A percentile compares a stretch with the other conserved stretches of the same genome.
Evolutionary conservation across 2,329 filamentous ascomycete genomes (phyloP).

Genomic region (Alternaria brassicicola): DNA sequence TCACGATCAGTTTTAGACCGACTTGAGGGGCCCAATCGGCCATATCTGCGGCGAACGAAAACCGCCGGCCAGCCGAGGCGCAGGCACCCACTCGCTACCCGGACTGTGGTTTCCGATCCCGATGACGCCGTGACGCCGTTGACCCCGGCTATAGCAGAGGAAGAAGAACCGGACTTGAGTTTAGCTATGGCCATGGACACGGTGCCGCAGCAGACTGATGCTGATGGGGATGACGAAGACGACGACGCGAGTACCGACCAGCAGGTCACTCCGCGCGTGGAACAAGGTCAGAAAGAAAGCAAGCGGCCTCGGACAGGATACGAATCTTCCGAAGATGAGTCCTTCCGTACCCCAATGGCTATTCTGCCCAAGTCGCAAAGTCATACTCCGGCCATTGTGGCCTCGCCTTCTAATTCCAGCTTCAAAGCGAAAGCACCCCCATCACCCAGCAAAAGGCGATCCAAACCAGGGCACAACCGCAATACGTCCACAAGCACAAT

Average conservation of each 20-base stretch:
- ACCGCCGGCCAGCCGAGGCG: slow-evolving; percentile 45
- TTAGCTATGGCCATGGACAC: slow-evolving; percentile 51
- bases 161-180: slow-evolving; percentile 51
- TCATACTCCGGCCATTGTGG: slow-evolving; percentile 26
- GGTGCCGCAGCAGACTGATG: slow-evolving; percentile 71
- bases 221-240: slow-evolving; percentile 86
- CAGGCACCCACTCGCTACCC: slow-evolving; percentile 58
- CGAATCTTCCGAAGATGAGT: slow-evolving; percentile 50
- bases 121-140: slow-evolving; percentile 49
- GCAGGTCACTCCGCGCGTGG: slow-evolving; percentile 22
- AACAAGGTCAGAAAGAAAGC: slow-evolving; percentile 38
- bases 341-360: slow-evolving; percentile 53
- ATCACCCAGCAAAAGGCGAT: slow-evolving; percentile 38
- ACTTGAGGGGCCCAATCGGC: slow-evolving; percentile 60
- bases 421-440: slow-evolving; percentile 40
- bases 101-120: slow-evolving; percentile 64
- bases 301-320: slow-evolving; percentile 31
- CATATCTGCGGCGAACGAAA: slow-evolving; percentile 59
- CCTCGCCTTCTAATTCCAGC: slow-evolving; percentile 41
- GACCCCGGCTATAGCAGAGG: slow-evolving; percentile 52
- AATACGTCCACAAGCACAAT: slow-evolving; percentile 84
- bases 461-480: slow-evolving; percentile 65
- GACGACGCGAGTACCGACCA: slow-evolving; percentile 43
- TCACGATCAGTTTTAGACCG: slow-evolving; percentile 64
- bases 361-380: slow-evolving; percentile 36